Base-by-base conservation (phyloP, 2,329 filamentous ascomycete species). In the Tothia fuscella region DNA sequence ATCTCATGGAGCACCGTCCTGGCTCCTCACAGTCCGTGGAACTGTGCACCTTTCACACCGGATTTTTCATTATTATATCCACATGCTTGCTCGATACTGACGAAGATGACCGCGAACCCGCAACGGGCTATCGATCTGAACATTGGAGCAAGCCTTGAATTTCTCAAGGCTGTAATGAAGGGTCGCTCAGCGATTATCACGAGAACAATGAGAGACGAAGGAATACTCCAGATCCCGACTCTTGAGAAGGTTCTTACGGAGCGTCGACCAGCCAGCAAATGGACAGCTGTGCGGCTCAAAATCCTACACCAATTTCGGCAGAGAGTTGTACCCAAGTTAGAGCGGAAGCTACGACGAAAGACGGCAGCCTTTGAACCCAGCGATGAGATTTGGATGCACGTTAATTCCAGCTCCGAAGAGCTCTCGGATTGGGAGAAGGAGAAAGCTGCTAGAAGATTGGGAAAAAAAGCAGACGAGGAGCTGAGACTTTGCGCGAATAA, bases 31-130 rank as follows among this genome's bases (percentile, higher is more conserved):
- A 0, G 58, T 70, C 4, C 58, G 67, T 28, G 78, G 78, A 20
- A 78, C 76, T 1, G 72, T 80, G 2, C 77, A 82, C 52, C 63
- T 82, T 22, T 74, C 71, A 4, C 77, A 81, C 76, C 72, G 2
- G 78, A 82, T 56, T 82, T 82, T 51, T 71, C 73, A 2, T 59
- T 82, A 2, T 58, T 82, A 14, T 82, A 81, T 50, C 73, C 70
- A 3, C 66, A 68, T 30, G 62, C 75, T 49, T 71, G 72, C 53
- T 71, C 72, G 2, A 53, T 75, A 6, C 58, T 80, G 12, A 62
- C 77, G 47, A 82, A 82, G 54, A 72, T 71, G 38, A 72, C 76
- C 12, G 71, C 78, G n/a, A 68, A 81, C 49, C 75, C 77, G 0
- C 60, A 68, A 36, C 66, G 78, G 42, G 77, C 76, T 2, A 67